Evolutionary conservation across 2,329 filamentous ascomycete species (phyloP).

Genomic region (Aureobasidium zeae): DNA sequence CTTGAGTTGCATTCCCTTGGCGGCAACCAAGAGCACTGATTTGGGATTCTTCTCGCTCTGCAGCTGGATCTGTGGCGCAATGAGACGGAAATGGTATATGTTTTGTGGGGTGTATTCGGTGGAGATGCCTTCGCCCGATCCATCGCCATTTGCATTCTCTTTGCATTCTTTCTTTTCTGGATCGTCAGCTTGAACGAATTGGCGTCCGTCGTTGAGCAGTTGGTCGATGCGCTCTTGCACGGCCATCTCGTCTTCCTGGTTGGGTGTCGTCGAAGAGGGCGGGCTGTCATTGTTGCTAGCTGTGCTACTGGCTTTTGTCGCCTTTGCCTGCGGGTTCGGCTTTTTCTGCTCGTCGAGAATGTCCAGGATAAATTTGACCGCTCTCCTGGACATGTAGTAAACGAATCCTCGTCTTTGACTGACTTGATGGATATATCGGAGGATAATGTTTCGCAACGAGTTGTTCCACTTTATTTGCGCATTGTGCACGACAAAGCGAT

Average conservation of each 20-base stretch:
- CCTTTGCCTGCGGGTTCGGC: conserved; percentile 40
- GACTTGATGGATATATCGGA: conserved; percentile 95
- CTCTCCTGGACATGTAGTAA: conserved; percentile 91
- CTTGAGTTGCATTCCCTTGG: conserved; percentile 97
- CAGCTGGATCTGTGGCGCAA: conserved; percentile 94
- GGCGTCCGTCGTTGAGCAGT: conserved; percentile 72
- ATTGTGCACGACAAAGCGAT: conserved; percentile 96
- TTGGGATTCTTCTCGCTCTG: conserved; percentile 98
- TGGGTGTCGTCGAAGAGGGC: conserved; percentile 26
- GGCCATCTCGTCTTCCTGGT: conserved; percentile 53
- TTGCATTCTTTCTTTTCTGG: conserved; percentile 29
- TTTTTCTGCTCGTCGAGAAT: conserved; percentile 91
- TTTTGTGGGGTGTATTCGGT: conserved; percentile 85
- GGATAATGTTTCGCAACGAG: conserved; percentile 83
- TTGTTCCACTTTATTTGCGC: conserved; percentile 99
- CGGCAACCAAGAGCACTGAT: conserved; percentile 90
- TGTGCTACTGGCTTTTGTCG: conserved; percentile 1
- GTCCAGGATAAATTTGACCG: conserved; percentile 95
- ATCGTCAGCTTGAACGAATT: conserved; percentile 68
- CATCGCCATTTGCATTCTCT: conserved; percentile 24
- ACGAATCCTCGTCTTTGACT: conserved; percentile 92
- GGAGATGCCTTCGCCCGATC: conserved; percentile 63
- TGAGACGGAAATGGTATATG: conserved; percentile 87
- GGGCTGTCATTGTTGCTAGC: conserved; percentile 7
- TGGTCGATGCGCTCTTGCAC: conserved; percentile 80